Evolutionary conservation across 306 rosid species (phyloP), one percentile per base, ranked within the genome.

Genomic region (Acacia crassicarpa): DNA sequence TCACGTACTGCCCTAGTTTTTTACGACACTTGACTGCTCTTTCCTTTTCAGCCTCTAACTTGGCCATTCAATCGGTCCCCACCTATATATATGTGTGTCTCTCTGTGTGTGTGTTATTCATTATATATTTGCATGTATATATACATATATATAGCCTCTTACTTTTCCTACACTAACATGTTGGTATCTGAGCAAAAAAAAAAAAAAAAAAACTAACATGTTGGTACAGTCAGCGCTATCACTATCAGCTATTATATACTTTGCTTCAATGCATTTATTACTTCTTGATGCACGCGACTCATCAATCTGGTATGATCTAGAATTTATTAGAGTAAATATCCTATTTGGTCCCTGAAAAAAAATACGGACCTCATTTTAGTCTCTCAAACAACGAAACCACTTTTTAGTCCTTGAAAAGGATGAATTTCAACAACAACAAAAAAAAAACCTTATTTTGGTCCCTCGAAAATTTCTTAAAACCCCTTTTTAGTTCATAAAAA

Each of bases 1-100:
- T 70, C 54, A 43, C 75, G 25, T 91, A 83, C 72, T 84, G 85
- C 92, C 78, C 41, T 81, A 65, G 49, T 70, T 41, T 62, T 69
- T 70, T 9, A 17, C 32, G 49, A 75, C 59, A 79, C 43, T 48
- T 48, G 69, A 58, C 81, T 78, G 54, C 7, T 73, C 48, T 22
- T 73, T 83, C 89, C 72, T 77, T 84, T 80, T 85, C 63, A 30
- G 46, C 71, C 32, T 7, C 30, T 15, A 15, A 56, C 62, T n/a
- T 56, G 20, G 4, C 32, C 65, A 9, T 22, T 58, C 10, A 58
- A 9, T 58, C 65, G 65, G 65, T 58, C 65, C 65, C 65, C 65
- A 58, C 65, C 65, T 53, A 19, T 53, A 53, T 48, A 45, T 30
- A 2, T 30, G 2, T 30, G 32, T 30, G 32, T 32, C 35, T 32